Base-by-base conservation (phyloP, 495 filamentous ascomycete species). In the Lepidopterella palustris region DNA sequence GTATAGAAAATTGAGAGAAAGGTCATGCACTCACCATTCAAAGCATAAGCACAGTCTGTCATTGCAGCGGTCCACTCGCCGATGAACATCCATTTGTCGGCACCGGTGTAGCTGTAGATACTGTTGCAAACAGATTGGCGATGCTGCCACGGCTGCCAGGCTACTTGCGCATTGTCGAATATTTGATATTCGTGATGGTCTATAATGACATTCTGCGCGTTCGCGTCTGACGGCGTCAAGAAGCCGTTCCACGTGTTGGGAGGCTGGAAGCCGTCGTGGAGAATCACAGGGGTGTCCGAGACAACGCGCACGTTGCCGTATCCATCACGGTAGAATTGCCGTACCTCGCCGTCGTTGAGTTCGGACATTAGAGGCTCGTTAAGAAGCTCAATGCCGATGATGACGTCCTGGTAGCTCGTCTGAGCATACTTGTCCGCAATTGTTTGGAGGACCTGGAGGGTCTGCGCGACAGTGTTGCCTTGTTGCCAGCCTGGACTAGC, bases 41-140 rank as follows among this genome's bases (percentile, higher is more conserved):
- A 78, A 59, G 80, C 84, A 55, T 80, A 80, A 15, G 88, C 85
- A 67, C 87, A 92, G 67, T 91, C 87, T 15, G 88, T 90, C 77
- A 88, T 76, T 0, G 83, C 83, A 28, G 72, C 83, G n/a, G 74
- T 78, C 80, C 83, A 85, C 61, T 80, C 78, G 32, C 74, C 74
- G 6, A 76, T 64, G 48, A 80, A 72, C 4, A 72, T 71, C 76
- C 76, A 78, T 55, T 80, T 77, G 59, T 76, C 73, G 9, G 71
- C 66, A 29, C 68, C 61, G n/a, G 50, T 55, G 60, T 77, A 80
- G 8, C 54, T 57, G n/a, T 27, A 40, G 0, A 69, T 70, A 59
- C 67, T 67, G 47, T 72, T 73, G 71, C 77, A 80, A 45, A 78
- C 76, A 24, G 53, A 48, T 54, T 78, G 68, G 28, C 71, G 65